phyloP scores from a whole-genome alignment of 75 land plant species.

The Larix kaempferi region DNA sequence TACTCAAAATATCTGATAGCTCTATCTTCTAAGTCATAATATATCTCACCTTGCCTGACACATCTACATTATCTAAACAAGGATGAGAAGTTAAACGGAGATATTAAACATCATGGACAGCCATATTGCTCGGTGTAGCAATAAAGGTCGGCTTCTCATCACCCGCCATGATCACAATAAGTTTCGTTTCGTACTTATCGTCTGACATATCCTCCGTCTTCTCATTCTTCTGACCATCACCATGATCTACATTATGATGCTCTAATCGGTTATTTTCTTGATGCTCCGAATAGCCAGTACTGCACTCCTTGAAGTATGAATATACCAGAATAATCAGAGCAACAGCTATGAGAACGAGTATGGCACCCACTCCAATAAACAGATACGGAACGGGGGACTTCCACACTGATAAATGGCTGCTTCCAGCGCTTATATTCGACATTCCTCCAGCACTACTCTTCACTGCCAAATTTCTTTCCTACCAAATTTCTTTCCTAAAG shows the following conservation, averaged over 20 bases:
- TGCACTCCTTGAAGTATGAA: neutral
- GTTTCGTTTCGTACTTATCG: neutral
- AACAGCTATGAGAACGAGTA: neutral
- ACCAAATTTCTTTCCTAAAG: too few relatives aligned
- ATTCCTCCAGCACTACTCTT: too few relatives aligned
- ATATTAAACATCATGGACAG: neutral
- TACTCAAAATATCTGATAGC: too few relatives aligned
- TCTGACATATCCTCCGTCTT: neutral
- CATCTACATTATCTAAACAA: too few relatives aligned
- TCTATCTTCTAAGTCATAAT: too few relatives aligned
- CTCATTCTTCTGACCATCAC: neutral
- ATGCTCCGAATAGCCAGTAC: neutral
- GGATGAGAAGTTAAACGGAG: too few relatives aligned
- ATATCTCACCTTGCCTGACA: too few relatives aligned
- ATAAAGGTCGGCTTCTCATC: conserved; percentile 12
- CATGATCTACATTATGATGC: neutral
- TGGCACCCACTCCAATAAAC: neutral
- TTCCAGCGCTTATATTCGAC: too few relatives aligned
- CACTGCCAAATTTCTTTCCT: too few relatives aligned
- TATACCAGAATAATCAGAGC: neutral
- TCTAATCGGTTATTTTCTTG: too few relatives aligned
- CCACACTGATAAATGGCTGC: neutral
- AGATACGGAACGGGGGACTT: neutral
- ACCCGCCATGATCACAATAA: conserved; percentile 18
- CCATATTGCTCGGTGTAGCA: neutral